A percentile compares a stretch with the other conserved stretches of the same genome.
Conservation (phyloP, 176 grass and related monocot species). For the Oryza longistaminata region DNA sequence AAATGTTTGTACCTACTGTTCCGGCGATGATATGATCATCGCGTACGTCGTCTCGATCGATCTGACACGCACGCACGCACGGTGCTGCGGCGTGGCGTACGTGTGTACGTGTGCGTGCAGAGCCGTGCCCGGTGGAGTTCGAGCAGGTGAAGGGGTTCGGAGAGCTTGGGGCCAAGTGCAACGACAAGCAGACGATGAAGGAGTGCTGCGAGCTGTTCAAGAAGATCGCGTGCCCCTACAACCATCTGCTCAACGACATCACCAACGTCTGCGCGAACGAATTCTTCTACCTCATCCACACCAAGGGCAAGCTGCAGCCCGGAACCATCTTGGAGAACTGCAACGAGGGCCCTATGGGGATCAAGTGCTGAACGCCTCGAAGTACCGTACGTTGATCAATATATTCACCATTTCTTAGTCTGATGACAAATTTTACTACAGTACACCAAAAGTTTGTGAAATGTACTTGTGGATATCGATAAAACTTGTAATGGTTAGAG, state of each 20-base stretch:
- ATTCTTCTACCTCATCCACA: slow-evolving; percentile 27
- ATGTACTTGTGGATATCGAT: no score
- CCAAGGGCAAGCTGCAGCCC: not conserved
- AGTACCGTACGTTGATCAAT: not conserved
- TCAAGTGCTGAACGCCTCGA: not conserved
- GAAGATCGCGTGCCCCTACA: slow-evolving; percentile 29
- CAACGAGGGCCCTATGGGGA: not conserved
- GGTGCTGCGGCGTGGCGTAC: not conserved
- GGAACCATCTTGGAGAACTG: slow-evolving; percentile 33
- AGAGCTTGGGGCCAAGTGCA: not conserved
- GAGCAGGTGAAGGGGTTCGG: not conserved
- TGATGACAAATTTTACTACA: no score
- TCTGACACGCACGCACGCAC: no score
- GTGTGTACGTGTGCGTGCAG: not conserved
- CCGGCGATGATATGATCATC: no score
- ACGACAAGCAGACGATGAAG: rapidly evolving
- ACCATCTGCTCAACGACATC: not conserved
- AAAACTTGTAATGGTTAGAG: no score
- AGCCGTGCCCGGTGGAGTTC: slow-evolving; percentile 29
- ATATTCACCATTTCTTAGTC: no score
- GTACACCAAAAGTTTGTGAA: no score
- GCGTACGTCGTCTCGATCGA: no score
- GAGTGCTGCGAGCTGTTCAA: slow-evolving; percentile 34
- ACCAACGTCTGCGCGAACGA: slow-evolving; percentile 19
- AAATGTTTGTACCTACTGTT: no score